Evolutionary conservation across 1,284 basidiomycete genomes (phyloP).

Genomic region (Gymnopus androsaceus): DNA sequence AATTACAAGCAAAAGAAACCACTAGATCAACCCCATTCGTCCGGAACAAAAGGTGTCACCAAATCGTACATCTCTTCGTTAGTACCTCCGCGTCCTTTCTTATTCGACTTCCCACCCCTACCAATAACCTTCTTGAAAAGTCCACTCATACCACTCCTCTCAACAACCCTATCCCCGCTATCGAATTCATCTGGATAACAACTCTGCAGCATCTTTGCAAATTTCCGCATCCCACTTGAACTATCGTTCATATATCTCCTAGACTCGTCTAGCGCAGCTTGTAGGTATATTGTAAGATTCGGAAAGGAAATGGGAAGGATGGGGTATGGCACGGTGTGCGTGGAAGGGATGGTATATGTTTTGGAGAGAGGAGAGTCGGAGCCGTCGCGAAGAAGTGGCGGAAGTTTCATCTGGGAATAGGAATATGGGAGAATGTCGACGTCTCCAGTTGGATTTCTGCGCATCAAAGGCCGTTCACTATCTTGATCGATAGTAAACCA

Average conservation of each 20-base stretch:
- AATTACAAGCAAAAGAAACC: too few relatives aligned
- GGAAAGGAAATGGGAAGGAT: constrained; percentile 73
- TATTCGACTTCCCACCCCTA: constrained; percentile 43
- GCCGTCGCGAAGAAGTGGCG: constrained; percentile 61
- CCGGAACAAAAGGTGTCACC: constrained; percentile 77
- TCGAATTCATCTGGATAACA: constrained; percentile 59
- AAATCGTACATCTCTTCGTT: constrained; percentile 79
- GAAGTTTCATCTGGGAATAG: constrained; percentile 59
- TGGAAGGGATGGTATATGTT: constrained; percentile 68
- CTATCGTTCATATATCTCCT: constrained; percentile 58
- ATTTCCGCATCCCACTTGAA: constrained; percentile 58
- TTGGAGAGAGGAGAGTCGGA: constrained; percentile 64
- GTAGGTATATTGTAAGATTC: constrained; percentile 71
- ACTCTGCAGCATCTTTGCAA: constrained; percentile 63
- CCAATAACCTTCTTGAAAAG: constrained; percentile 66
- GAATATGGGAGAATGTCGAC: constrained; percentile 69
- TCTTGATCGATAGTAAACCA: constrained; percentile 76
- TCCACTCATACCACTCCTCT: constrained; percentile 41
- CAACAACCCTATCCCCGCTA: constrained; percentile 31
- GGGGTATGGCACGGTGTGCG: constrained; percentile 59
- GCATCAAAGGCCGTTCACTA: constrained; percentile 46
- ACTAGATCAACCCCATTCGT: constrained; percentile 52
- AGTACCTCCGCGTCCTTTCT: constrained; percentile 44
- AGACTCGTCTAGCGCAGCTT: constrained; percentile 68
- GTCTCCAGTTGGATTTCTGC: constrained; percentile 57